A percentile compares a stretch with the other conserved stretches of the same genome.
These are phyloP conservation scores for Ceratobasidium sp. DNA, from an alignment of 1,284 basidiomycete genomes.

Conservation along the genomic window DNA sequence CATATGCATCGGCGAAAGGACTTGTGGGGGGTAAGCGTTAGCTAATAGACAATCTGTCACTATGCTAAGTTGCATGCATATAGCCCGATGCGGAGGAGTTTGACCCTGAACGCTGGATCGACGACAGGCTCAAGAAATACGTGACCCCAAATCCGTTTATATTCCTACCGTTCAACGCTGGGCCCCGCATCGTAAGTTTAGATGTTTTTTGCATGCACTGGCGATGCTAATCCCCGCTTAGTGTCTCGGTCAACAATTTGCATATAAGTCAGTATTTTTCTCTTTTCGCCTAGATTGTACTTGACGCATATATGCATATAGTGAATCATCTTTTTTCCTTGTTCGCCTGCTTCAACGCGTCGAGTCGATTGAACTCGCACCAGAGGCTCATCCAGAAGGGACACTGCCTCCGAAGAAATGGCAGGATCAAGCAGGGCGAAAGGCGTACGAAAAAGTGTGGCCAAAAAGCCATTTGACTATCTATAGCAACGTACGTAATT, in stretches of 20 bases:
- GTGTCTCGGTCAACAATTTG: constrained; percentile 71
- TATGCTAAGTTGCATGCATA: too few species aligned
- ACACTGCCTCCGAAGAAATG: constrained; percentile 64
- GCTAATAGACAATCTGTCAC: too few species aligned
- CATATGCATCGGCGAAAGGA: constrained; percentile 53
- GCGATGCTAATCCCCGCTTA: too few species aligned
- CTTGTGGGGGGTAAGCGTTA: constrained; percentile 53
- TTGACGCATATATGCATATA: too few species aligned
- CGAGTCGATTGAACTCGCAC: constrained; percentile 64
- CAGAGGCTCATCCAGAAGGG: constrained; percentile 63
- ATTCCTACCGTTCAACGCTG: constrained; percentile 73
- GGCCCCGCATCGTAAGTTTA: constrained; percentile 62
- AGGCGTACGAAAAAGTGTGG: constrained; percentile 65
- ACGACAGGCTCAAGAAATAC: constrained; percentile 67
- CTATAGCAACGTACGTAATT: constrained; percentile 63
- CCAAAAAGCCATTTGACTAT: constrained; percentile 70
- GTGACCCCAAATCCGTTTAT: constrained; percentile 71
- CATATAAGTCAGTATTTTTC: constrained; percentile 55
- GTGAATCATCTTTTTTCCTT: constrained; percentile 75
- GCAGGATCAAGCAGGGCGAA: constrained; percentile 59
- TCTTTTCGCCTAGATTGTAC: constrained; percentile 46
- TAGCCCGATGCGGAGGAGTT: constrained; percentile 62
- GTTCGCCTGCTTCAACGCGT: constrained; percentile 75
- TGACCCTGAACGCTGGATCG: constrained; percentile 73
- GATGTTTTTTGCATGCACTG: too few species aligned